Conservation (phyloP, 805 yeast genomes). For the Metschnikowia arizonensis region DNA sequence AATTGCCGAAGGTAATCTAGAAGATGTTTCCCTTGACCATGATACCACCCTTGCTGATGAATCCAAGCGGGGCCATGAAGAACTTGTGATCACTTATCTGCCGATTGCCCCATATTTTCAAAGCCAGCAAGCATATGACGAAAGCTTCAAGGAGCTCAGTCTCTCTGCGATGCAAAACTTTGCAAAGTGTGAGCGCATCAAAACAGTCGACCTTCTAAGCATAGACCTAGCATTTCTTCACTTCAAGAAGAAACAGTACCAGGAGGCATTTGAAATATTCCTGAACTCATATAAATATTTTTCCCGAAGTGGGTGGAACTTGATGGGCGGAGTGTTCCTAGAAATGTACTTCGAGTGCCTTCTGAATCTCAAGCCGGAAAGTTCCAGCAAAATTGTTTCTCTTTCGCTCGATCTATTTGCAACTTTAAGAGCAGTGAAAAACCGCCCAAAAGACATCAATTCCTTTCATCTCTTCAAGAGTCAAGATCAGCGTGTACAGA, state of each 20-base stretch:
- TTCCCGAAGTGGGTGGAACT: conserved; percentile 67
- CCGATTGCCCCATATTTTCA: conserved; percentile 16
- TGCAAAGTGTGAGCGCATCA: conserved; percentile 47
- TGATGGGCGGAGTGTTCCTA: conserved; percentile 61
- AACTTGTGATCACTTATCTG: conserved; percentile 12
- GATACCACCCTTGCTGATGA: neutral
- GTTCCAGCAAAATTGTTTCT: conserved; percentile 27
- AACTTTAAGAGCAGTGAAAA: conserved; percentile 20
- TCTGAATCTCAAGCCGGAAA: conserved; percentile 32
- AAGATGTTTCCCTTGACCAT: conserved; percentile 9
- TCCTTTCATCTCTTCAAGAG: conserved; percentile 23
- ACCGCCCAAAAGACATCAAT: conserved; percentile 23
- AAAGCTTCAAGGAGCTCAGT: conserved; percentile 48
- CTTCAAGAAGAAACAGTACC: conserved; percentile 52
- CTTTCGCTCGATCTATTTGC: conserved; percentile 42
- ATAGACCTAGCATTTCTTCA: conserved; percentile 75
- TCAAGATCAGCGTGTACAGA: conserved; percentile 10
- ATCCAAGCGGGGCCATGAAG: neutral
- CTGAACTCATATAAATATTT: conserved; percentile 68
- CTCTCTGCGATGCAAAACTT: conserved; percentile 52
- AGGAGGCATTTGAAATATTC: conserved; percentile 58
- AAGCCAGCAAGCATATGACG: conserved; percentile 20
- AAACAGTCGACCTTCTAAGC: conserved; percentile 69
- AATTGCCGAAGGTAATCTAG: conserved; percentile 9
- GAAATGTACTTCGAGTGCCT: conserved; percentile 68